Conservation (phyloP, 108 stramenopile genomes). For the Skeletonema tropicum region DNA sequence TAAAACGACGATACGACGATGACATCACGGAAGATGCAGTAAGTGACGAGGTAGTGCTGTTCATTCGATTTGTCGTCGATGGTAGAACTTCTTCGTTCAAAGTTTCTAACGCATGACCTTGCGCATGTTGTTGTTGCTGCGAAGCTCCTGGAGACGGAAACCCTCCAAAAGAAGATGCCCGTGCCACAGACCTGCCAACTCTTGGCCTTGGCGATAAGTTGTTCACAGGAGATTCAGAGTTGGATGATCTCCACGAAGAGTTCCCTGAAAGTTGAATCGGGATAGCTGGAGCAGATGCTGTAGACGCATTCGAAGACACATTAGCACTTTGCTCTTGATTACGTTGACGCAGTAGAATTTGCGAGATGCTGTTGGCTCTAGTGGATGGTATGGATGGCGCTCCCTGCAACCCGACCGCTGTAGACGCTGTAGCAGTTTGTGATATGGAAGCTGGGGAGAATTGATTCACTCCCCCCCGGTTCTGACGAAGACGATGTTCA, state of each 20-base stretch:
- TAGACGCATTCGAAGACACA: conserved; percentile 5
- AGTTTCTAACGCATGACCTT: background rate
- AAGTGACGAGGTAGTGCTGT: conserved; percentile 4
- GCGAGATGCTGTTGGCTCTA: conserved; percentile 3
- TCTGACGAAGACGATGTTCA: conserved; percentile 7
- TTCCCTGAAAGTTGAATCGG: conserved; percentile 3
- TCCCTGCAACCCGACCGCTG: background rate
- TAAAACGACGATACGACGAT: conserved; percentile 7
- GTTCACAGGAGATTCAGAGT: background rate
- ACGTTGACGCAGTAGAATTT: background rate
- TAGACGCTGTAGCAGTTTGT: background rate
- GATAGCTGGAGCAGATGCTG: conserved; percentile 1
- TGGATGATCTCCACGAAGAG: background rate
- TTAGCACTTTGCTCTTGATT: conserved; percentile 5
- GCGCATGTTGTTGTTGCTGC: background rate
- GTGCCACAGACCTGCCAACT: background rate
- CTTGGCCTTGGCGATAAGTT: background rate
- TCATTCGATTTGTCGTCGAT: background rate
- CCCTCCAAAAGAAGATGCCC: conserved; percentile 12
- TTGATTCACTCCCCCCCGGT: background rate
- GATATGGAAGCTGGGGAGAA: conserved; percentile 7
- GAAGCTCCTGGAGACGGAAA: conserved; percentile 9
- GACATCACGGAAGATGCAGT: background rate
- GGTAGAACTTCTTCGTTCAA: conserved; percentile 11
- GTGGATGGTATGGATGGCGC: background rate